A percentile compares a stretch with the other conserved stretches of the same genome.
phyloP scores from a whole-genome alignment of 2,329 filamentous ascomycete genomes.

The Davidsoniella eucalypti region DNA sequence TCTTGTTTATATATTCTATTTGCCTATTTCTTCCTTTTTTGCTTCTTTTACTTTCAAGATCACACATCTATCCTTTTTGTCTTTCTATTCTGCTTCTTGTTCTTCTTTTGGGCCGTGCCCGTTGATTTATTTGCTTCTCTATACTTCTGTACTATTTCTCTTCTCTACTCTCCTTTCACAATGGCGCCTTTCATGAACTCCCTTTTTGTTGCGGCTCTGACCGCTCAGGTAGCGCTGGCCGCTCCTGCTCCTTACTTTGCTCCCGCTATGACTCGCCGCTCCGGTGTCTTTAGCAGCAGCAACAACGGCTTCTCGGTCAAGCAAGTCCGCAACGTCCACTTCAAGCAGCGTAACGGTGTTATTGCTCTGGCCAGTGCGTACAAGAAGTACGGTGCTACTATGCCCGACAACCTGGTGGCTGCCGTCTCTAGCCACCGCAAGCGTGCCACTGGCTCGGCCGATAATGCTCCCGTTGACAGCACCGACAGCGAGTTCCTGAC shows the following conservation, averaged over 20 bases:
- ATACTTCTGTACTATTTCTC: not conserved
- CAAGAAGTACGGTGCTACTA: conserved; percentile 21
- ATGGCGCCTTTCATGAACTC: conserved; percentile 12
- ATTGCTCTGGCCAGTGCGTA: conserved; percentile 22
- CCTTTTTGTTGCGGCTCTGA: conserved; percentile 14
- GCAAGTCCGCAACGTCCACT: conserved; percentile 23
- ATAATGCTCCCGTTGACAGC: conserved; percentile 16
- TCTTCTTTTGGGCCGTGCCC: not conserved
- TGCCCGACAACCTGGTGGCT: conserved; percentile 19
- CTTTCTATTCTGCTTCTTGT: not conserved
- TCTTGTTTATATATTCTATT: conserved; percentile 17
- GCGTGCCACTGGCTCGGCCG: conserved; percentile 19
- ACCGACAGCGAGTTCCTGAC: conserved; percentile 24
- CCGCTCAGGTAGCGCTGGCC: conserved; percentile 15
- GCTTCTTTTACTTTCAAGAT: too few relatives aligned
- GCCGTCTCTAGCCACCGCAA: conserved; percentile 15
- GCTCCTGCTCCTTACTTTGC: conserved; percentile 3
- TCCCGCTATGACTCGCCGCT: not conserved
- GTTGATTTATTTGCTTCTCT: not conserved
- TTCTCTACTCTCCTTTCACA: not conserved
- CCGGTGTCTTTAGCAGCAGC: too few relatives aligned
- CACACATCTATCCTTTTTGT: not conserved
- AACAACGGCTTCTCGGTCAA: conserved; percentile 17
- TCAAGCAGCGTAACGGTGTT: conserved; percentile 19
- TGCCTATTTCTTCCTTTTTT: not conserved